These are phyloP conservation scores for Pestalotiopsis sp. DNA, from an alignment of 2,329 filamentous ascomycete species.

Conservation along the genomic window DNA sequence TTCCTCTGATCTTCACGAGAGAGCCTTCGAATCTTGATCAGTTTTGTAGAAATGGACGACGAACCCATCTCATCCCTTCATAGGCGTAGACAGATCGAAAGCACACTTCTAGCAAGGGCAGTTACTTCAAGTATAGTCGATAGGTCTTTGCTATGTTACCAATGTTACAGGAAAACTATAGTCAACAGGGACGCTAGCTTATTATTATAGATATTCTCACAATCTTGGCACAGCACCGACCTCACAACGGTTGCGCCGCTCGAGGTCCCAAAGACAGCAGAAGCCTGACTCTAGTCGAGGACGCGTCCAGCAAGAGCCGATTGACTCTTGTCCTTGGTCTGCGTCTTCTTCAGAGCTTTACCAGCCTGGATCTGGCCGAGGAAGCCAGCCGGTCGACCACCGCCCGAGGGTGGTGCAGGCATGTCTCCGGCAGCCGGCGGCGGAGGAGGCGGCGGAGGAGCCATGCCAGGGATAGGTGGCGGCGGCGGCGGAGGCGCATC, in stretches of 20 bases:
- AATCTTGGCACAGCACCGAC: neutral
- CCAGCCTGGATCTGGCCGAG: slow-evolving; percentile 84
- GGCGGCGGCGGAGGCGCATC: slow-evolving; percentile 47
- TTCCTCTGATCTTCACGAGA: neutral
- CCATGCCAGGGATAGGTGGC: slow-evolving; percentile 34
- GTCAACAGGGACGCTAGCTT: neutral
- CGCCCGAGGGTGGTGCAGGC: slow-evolving; percentile 47
- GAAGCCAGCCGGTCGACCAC: slow-evolving; percentile 63
- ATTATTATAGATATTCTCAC: neutral
- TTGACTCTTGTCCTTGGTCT: slow-evolving; percentile 83
- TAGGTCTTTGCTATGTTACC: neutral
- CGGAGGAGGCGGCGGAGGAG: slow-evolving; percentile 46
- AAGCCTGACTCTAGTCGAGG: slow-evolving; percentile 43
- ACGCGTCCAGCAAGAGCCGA: slow-evolving; percentile 78
- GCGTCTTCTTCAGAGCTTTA: slow-evolving; percentile 79
- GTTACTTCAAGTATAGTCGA: neutral
- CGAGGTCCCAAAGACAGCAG: neutral
- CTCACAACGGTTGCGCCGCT: neutral
- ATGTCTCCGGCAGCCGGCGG: slow-evolving; percentile 44
- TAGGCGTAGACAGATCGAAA: neutral
- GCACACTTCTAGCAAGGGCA: neutral
- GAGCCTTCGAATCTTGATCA: neutral
- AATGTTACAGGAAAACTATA: neutral
- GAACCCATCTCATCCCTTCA: neutral
- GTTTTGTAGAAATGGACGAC: neutral